Evolutionary conservation across 768 basidiomycete species (phyloP), one percentile per base, ranked within the genome.

Genomic region (Pleurotus platypus): DNA sequence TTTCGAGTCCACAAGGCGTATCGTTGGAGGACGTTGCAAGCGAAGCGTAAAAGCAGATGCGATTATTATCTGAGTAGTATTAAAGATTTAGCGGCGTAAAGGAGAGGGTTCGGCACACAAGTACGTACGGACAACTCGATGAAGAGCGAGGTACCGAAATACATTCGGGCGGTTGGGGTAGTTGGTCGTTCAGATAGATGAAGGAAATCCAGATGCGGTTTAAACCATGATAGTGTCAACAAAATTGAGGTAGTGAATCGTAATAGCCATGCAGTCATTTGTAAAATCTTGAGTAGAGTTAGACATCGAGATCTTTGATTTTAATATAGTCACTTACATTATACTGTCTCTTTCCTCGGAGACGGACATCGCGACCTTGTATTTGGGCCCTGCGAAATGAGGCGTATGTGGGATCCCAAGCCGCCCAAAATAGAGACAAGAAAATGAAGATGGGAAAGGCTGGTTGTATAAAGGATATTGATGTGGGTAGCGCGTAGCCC

Each of bases 361-460:
- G 73, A 49, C 87, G 82, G 20, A 92, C 77, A 59, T 85, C 80
- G 16, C 89, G 82, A 2, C 90, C 89, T 73, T 92, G 89, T 42
- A 80, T 72, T 62, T 82, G 79, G 11, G 86, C 84, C 61, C 73
- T 78, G 61, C 78, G 78, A 55, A 82, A 72, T 8, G 80, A 74
- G 20, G 79, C 70, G 69, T 92, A 93, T 16, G 89, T 89, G 11
- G 92, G 93, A 66, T 96, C 86, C 94, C 94, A 96, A 1, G 79
- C 83, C 0, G 85, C 84, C 87, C 93, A 95, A 5, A 87, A 64
- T 13, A 94, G 65, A 16, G 92, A 92, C 13, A 82, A 9, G 0
- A 85, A 45, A 26, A 76, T 70, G 16, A 89, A 45, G 3, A 75
- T 26, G 2, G 89, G 85, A 50, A 87, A 71, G 4, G 67, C 59